A percentile compares a stretch with the other conserved stretches of the same genome.
Conservation (phyloP, 2,329 filamentous ascomycete species). For the Ramichloridium luteum region DNA sequence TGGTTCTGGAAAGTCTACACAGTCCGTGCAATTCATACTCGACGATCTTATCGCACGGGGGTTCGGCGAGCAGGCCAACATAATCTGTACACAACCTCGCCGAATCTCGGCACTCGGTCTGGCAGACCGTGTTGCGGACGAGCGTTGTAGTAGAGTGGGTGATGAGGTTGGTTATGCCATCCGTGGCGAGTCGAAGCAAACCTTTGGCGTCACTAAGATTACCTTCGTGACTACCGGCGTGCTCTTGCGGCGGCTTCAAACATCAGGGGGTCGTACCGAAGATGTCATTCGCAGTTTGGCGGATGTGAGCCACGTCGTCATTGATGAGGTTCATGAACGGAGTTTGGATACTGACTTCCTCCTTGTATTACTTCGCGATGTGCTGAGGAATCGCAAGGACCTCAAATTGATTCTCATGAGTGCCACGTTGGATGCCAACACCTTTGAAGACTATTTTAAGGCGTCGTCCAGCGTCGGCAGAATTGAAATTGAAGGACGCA, state of each 20-base stretch:
- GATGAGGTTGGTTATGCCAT: constrained; percentile 88
- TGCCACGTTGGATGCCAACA: constrained; percentile 78
- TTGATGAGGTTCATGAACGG: constrained; percentile 93
- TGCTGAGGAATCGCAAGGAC: constrained; percentile 60
- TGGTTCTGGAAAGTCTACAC: constrained; percentile 91
- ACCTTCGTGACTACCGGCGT: constrained; percentile 96
- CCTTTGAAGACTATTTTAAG: constrained; percentile 75
- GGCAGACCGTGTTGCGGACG: constrained; percentile 87
- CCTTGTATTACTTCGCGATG: constrained; percentile 73
- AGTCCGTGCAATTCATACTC: constrained; percentile 89
- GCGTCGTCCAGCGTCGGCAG: constrained; percentile 47
- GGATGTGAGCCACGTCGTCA: constrained; percentile 86
- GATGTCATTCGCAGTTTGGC: constrained; percentile 72
- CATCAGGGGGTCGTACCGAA: constrained; percentile 65
- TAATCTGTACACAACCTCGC: constrained; percentile 89
- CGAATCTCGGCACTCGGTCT: constrained; percentile 89
- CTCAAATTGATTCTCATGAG: constrained; percentile 93
- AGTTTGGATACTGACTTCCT: constrained; percentile 92
- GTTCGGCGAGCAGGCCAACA: constrained; percentile 68
- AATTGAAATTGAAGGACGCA: constrained; percentile 79
- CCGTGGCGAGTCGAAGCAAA: constrained; percentile 72
- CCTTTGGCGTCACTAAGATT: constrained; percentile 62
- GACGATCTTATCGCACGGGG: constrained; percentile 74
- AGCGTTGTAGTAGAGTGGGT: constrained; percentile 69
- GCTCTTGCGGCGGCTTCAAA: constrained; percentile 78